Conservation (phyloP, 441 rosid genomes). For the Omphalea diandra region DNA sequence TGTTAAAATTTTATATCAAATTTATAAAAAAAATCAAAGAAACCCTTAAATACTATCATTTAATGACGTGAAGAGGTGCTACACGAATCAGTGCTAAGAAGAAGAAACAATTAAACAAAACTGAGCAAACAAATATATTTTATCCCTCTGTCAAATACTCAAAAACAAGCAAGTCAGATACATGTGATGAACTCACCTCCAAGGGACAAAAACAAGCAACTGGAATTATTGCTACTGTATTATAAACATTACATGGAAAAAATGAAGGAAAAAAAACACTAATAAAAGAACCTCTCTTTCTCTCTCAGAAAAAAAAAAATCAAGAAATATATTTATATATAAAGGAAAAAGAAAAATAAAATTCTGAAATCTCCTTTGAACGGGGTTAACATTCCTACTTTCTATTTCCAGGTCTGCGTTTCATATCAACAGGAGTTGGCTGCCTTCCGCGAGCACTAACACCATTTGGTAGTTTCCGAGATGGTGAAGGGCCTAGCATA, state of each 20-base stretch:
- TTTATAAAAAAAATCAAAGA: no score
- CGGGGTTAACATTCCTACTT: slow-evolving; percentile 44
- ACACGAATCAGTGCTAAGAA: no score
- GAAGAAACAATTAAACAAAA: no score
- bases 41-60: no score
- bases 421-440: slow-evolving; percentile 52
- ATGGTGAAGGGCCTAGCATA: slow-evolving; percentile 58
- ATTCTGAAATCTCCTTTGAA: slow-evolving; percentile 23
- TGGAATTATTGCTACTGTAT: slow-evolving; percentile 49
- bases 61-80: no score
- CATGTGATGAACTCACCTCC: slow-evolving; percentile 22
- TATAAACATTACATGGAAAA: slow-evolving; percentile 29
- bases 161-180: slow-evolving; percentile 26
- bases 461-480: slow-evolving; percentile 57
- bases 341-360: slow-evolving; percentile 14
- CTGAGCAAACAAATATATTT: slow-evolving; percentile 12
- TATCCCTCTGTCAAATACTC: slow-evolving; percentile 27
- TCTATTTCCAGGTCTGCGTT: slow-evolving; percentile 55
- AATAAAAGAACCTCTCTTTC: slow-evolving; percentile 16
- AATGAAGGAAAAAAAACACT: not conserved
- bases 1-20: no score
- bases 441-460: slow-evolving; percentile 50
- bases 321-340: slow-evolving; percentile 16
- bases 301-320: slow-evolving; percentile 23
- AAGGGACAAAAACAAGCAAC: slow-evolving; percentile 40